Evolutionary conservation across 768 basidiomycete species (phyloP).

Genomic region (Termitomyces sp.): DNA sequence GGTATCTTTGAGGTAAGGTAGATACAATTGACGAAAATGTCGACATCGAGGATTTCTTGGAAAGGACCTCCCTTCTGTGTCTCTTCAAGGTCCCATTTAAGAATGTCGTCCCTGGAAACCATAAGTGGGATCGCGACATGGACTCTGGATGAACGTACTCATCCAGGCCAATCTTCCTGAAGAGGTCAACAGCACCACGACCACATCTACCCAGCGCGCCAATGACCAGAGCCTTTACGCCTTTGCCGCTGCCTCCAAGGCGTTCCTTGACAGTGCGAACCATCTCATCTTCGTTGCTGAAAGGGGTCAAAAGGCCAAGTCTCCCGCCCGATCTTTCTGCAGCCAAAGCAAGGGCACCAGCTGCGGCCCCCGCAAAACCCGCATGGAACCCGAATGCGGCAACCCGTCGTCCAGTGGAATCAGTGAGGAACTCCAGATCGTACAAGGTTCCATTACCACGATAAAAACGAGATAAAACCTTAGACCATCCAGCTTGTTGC

Average conservation of each 20-base stretch:
- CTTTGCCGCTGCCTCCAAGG: slow-evolving; percentile 64
- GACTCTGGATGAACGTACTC: slow-evolving; percentile 57
- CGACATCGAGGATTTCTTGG: slow-evolving; percentile 90
- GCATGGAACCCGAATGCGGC: slow-evolving; percentile 99
- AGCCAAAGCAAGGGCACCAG: slow-evolving; percentile 77
- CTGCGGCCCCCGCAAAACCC: slow-evolving; percentile 97
- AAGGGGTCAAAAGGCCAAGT: slow-evolving; percentile 74
- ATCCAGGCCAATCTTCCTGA: slow-evolving; percentile 90
- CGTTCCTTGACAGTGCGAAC: slow-evolving; percentile 62
- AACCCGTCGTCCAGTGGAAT: slow-evolving; percentile 80
- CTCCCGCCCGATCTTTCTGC: slow-evolving; percentile 54
- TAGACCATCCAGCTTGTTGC: slow-evolving; percentile 87
- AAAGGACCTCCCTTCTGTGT: slow-evolving; percentile 97
- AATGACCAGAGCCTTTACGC: slow-evolving; percentile 86
- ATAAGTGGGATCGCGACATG: not conserved
- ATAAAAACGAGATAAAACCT: slow-evolving; percentile 81
- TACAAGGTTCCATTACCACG: slow-evolving; percentile 82
- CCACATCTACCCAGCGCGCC: slow-evolving; percentile 96
- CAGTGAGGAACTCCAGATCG: slow-evolving; percentile 93
- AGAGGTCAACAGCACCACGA: slow-evolving; percentile 90
- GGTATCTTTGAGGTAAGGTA: slow-evolving; percentile 87
- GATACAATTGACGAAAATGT: slow-evolving; percentile 99
- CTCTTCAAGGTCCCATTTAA: slow-evolving; percentile 98
- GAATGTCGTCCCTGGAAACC: slow-evolving; percentile 69
- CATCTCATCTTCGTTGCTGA: slow-evolving; percentile 81